Evolutionary conservation across 2,329 filamentous ascomycete species (phyloP).

Genomic region (Colletotrichum orbiculare): DNA sequence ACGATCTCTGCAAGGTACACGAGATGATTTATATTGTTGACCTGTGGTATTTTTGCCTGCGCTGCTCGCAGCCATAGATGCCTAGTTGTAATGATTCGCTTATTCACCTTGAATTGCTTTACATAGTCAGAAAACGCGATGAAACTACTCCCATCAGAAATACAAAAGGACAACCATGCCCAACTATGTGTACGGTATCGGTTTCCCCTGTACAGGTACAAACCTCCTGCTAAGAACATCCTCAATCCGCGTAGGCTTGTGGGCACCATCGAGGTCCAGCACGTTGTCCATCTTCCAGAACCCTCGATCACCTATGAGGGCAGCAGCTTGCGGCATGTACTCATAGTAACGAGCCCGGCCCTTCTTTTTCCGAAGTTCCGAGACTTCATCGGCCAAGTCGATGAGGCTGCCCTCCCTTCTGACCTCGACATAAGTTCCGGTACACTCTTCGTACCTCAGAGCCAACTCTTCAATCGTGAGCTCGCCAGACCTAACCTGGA

Average conservation of each 20-base stretch:
- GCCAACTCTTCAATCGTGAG: slow-evolving; percentile 25
- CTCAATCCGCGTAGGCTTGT: not conserved
- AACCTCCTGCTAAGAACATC: too few species aligned
- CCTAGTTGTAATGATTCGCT: too few species aligned
- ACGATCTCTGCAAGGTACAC: too few species aligned
- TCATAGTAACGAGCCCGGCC: slow-evolving; percentile 8
- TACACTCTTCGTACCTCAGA: slow-evolving; percentile 14
- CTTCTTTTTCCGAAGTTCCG: slow-evolving; percentile 2
- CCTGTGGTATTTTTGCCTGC: too few species aligned
- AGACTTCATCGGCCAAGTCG: slow-evolving; percentile 15
- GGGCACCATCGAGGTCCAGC: not conserved
- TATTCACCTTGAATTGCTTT: too few species aligned
- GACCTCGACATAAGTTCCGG: slow-evolving; percentile 19
- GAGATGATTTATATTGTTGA: too few species aligned
- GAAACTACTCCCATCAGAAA: too few species aligned
- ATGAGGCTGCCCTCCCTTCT: slow-evolving; percentile 14
- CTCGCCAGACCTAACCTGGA: slow-evolving; percentile 23
- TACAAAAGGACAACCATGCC: too few species aligned
- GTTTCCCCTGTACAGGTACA: too few species aligned
- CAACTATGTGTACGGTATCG: too few species aligned
- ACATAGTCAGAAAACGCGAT: too few species aligned
- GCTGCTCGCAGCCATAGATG: too few species aligned
- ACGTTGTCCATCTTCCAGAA: slow-evolving; percentile 1
- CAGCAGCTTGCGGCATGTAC: slow-evolving; percentile 15
- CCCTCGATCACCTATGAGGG: slow-evolving; percentile 6